Evolutionary conservation across 176 grass and related monocot genomes (phyloP).

Genomic region (Oryza glaberrima): DNA sequence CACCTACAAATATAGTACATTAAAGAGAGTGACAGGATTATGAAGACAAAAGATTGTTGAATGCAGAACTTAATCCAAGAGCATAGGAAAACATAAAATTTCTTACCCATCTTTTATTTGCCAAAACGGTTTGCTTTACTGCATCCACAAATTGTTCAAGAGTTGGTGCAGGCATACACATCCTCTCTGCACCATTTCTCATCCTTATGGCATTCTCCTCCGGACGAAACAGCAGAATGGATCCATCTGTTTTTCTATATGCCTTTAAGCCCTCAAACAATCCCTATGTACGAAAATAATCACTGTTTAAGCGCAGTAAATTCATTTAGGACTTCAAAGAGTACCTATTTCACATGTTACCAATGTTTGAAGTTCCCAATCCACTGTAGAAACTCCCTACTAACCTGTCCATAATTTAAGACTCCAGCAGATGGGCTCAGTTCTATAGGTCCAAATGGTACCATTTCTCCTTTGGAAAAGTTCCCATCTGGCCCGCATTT

Average conservation of each 20-base stretch:
- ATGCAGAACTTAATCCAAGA: not conserved
- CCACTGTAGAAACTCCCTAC: conserved; percentile 40
- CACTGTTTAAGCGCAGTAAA: not conserved
- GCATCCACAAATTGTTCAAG: conserved; percentile 79
- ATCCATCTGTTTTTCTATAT: conserved; percentile 81
- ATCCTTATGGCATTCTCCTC: conserved; percentile 74
- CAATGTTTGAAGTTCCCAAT: not conserved
- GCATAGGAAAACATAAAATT: not conserved
- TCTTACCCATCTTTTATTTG: conserved; percentile 85
- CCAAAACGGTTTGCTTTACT: conserved; percentile 85
- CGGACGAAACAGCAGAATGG: conserved; percentile 71
- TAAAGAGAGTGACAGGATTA: not conserved
- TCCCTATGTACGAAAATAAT: conserved; percentile 50
- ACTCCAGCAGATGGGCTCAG: conserved; percentile 87
- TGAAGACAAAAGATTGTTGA: not conserved
- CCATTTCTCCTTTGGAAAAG: conserved; percentile 75
- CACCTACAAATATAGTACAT: conserved; percentile 54
- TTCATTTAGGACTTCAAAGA: conserved; percentile 11
- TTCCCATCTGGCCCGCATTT: conserved; percentile 68
- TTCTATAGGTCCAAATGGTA: conserved; percentile 76
- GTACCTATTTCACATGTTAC: not conserved
- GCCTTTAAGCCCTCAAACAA: conserved; percentile 93
- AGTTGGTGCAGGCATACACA: conserved; percentile 88
- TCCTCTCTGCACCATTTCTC: conserved; percentile 75
- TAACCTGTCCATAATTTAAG: conserved; percentile 96